Conservation (phyloP, 495 filamentous ascomycete species). For the Aspergillus nanangensis region DNA sequence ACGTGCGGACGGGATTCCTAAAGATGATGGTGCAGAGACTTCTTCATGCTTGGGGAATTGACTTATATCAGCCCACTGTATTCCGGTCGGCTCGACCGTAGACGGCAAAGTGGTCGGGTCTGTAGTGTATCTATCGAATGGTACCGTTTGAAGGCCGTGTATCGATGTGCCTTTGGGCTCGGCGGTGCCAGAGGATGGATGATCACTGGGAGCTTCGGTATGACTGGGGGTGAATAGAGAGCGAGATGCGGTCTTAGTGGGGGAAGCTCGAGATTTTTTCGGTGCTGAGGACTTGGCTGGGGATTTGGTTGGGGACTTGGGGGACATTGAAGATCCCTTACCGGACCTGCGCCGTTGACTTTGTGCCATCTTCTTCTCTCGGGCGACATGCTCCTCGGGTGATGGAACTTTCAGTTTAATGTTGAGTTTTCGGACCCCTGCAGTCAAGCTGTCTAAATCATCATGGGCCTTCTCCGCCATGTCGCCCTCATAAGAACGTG, state of each 20-base stretch:
- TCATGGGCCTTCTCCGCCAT: constrained; percentile 12
- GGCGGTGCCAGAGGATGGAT: no score
- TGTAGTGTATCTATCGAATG: no score
- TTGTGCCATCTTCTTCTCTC: constrained; percentile 41
- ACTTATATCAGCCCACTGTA: no score
- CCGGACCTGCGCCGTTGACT: constrained; percentile 16
- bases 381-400: constrained; percentile 63
- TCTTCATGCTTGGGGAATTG: no score
- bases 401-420: constrained; percentile 73
- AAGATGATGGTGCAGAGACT: no score
- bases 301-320: background rate
- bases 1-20: constrained; percentile 2
- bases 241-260: background rate
- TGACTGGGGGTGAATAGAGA: background rate
- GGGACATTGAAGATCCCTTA: constrained; percentile 15
- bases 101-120: no score
- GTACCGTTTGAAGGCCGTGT: no score
- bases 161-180: no score
- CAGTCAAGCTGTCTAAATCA: constrained; percentile 59
- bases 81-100: no score
- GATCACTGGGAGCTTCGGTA: no score
- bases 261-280: background rate
- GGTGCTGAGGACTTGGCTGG: no score
- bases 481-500: background rate
- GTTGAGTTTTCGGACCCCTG: constrained; percentile 60